These are phyloP conservation scores for Apiotrichum domesticum DNA, from an alignment of 1,284 basidiomycete genomes.

Conservation along the genomic window DNA sequence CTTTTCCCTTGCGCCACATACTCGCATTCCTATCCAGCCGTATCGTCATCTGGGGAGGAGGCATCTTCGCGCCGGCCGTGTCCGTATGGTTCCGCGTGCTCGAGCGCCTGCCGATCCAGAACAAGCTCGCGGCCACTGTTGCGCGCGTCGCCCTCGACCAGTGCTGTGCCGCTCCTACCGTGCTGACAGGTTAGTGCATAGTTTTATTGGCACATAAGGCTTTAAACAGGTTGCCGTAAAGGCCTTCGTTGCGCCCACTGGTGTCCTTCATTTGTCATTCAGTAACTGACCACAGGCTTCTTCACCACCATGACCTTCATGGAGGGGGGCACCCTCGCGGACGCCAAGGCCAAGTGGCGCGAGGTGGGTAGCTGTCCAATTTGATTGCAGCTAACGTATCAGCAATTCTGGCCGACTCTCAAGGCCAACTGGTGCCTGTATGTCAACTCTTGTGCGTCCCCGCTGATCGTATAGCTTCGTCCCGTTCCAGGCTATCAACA, in stretches of 20 bases:
- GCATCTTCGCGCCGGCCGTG: slow-evolving; percentile 47
- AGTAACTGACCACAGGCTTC: slow-evolving; percentile 35
- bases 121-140: slow-evolving; percentile 33
- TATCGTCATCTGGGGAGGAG: slow-evolving; percentile 46
- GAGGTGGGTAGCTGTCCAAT: slow-evolving; percentile 18
- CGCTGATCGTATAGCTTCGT: slow-evolving; percentile 32
- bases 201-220: no score
- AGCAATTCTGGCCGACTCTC: slow-evolving; percentile 40
- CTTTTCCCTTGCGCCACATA: no score
- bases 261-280: no score
- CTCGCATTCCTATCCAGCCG: slow-evolving; percentile 26
- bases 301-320: slow-evolving; percentile 49
- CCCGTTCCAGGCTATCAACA: slow-evolving; percentile 48
- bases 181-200: slow-evolving; percentile 33
- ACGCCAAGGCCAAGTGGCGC: slow-evolving; percentile 43
- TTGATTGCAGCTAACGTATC: neutral
- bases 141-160: slow-evolving; percentile 47
- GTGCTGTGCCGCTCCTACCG: slow-evolving; percentile 47
- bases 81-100: slow-evolving; percentile 44
- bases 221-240: no score
- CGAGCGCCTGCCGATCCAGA: slow-evolving; percentile 37
- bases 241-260: no score
- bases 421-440: slow-evolving; percentile 44
- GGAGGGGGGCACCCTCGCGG: slow-evolving; percentile 47
- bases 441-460: slow-evolving; percentile 6